Conservation (phyloP, 129 eudicot species). For the Daucus carota region DNA sequence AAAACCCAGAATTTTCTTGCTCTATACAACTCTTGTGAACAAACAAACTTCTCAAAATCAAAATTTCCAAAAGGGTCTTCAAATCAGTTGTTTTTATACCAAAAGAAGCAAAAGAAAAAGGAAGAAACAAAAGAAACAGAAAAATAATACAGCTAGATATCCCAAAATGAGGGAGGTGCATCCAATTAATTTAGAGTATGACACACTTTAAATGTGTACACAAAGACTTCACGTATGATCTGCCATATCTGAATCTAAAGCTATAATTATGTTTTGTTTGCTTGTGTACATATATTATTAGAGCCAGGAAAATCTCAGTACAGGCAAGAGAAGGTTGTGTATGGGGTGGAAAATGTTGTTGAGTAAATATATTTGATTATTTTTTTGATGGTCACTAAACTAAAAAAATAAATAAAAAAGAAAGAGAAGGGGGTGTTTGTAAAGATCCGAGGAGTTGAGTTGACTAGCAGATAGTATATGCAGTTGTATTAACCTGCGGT, state of each 20-base stretch:
- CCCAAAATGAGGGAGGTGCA: not conserved
- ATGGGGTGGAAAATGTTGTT: slow-evolving; percentile 10
- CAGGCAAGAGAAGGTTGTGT: slow-evolving; percentile 10
- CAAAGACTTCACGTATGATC: not conserved
- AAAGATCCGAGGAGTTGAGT: slow-evolving; percentile 11
- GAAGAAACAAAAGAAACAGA: not conserved
- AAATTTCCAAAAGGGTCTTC: not conserved
- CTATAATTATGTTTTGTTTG: not conserved
- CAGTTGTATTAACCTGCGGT: slow-evolving; percentile 4
- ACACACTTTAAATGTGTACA: slow-evolving; percentile 10
- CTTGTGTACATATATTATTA: not conserved
- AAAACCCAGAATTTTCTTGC: not conserved
- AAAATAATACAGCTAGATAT: not conserved
- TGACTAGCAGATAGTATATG: not conserved
- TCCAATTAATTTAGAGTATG: not conserved
- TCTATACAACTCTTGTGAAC: not conserved
- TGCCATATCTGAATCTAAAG: slow-evolving; percentile 4
- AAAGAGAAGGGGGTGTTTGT: not conserved
- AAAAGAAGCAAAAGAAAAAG: not conserved
- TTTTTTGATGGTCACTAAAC: too few relatives aligned
- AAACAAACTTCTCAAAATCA: not conserved
- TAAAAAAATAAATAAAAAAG: not conserved
- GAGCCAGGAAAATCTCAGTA: not conserved
- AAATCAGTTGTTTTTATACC: not conserved
- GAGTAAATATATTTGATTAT: not conserved